Conservation (phyloP, 441 rosid genomes). For the Gossypium trilobum region DNA sequence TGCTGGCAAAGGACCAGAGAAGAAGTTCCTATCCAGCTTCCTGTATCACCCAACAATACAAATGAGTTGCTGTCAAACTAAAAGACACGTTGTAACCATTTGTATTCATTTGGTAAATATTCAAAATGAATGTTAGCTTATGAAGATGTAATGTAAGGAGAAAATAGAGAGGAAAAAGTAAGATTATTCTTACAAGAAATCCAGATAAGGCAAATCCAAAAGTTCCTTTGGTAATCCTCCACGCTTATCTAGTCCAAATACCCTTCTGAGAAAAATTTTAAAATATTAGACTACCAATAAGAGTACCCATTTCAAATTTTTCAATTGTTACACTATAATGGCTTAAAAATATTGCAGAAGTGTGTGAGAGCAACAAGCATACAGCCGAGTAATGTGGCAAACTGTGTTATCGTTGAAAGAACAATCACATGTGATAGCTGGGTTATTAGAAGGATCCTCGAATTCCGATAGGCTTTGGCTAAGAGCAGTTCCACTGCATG, state of each 20-base stretch:
- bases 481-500: conserved; percentile 35
- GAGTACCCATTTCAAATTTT: not conserved
- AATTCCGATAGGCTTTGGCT: conserved; percentile 9
- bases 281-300: not conserved
- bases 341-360: not conserved
- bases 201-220: conserved; percentile 36
- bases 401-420: conserved; percentile 19
- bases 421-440: conserved; percentile 42
- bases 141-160: not conserved
- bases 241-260: conserved; percentile 21
- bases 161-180: not conserved
- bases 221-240: conserved; percentile 42
- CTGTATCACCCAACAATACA: conserved; percentile 2
- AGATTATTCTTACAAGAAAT: conserved; percentile 31
- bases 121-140: not conserved
- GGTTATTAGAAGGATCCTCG: conserved; percentile 14
- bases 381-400: conserved; percentile 49
- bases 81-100: not conserved
- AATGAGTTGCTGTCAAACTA: not conserved
- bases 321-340: not conserved
- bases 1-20: conserved; percentile 12
- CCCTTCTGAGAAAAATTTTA: conserved; percentile 30
- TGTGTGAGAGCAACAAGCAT: not conserved
- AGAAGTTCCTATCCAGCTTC: conserved; percentile 7
- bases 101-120: not conserved